phyloP scores from a whole-genome alignment of 75 land plant species.

The Sequoia sempervirens region DNA sequence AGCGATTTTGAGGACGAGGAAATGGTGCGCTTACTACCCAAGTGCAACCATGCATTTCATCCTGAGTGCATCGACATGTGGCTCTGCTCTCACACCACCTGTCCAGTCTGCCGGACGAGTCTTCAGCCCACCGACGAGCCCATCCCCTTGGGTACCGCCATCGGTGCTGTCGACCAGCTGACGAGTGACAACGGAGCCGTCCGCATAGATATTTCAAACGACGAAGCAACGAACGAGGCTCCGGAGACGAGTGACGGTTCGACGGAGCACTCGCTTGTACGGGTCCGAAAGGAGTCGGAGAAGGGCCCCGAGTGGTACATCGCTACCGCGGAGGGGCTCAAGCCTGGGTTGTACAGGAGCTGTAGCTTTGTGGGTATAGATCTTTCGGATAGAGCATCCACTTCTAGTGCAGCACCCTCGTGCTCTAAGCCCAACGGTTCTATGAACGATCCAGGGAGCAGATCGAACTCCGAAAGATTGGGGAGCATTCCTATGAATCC shows the following conservation, averaged over 20 bases:
- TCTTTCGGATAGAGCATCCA: background rate
- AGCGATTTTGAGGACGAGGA: conserved; percentile 26
- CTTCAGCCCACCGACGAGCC: background rate
- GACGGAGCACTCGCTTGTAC: background rate
- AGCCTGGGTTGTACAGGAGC: background rate
- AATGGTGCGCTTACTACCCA: conserved; percentile 24
- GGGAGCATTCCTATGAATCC: too few species aligned
- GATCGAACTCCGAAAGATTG: background rate
- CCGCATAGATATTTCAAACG: too few species aligned
- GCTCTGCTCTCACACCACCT: conserved; percentile 30
- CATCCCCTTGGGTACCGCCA: background rate
- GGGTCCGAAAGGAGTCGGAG: background rate
- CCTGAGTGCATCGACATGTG: conserved; percentile 33
- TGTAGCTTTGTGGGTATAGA: background rate
- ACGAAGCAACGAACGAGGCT: too few species aligned
- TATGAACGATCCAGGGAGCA: background rate
- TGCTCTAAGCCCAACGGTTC: background rate
- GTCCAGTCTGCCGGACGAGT: conserved; percentile 29
- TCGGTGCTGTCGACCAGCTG: background rate
- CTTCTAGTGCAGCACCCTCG: background rate
- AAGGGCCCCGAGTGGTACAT: background rate
- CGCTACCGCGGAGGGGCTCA: background rate
- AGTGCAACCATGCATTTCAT: conserved; percentile 35
- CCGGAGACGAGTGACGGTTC: background rate
- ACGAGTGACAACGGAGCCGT: too few species aligned